Evolutionary conservation across 108 stramenopile genomes (phyloP).

Genomic region (Epipyxis sp.): DNA sequence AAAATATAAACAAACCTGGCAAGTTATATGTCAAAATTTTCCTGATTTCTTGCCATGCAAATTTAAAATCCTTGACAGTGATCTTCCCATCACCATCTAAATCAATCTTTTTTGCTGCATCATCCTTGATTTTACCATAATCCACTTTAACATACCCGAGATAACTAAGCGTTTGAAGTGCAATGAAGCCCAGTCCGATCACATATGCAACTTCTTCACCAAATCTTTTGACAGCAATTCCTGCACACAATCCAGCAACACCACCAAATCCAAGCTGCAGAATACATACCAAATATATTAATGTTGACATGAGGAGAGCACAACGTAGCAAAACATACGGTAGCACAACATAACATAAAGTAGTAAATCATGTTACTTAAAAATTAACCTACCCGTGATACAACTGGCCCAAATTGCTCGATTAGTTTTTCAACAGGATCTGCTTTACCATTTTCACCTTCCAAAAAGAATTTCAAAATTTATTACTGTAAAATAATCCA

Average conservation of each 20-base stretch:
- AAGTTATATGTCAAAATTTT: background rate
- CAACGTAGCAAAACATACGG: no score
- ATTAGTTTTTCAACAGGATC: background rate
- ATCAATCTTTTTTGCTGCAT: background rate
- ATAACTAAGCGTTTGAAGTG: background rate
- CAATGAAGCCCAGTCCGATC: background rate
- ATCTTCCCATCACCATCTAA: background rate
- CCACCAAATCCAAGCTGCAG: background rate
- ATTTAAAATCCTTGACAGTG: background rate
- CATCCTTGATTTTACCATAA: background rate
- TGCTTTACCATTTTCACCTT: no score
- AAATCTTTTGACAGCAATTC: background rate
- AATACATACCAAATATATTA: no score
- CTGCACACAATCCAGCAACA: background rate
- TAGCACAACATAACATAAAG: no score
- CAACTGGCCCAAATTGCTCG: background rate
- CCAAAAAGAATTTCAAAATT: no score
- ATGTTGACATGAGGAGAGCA: no score
- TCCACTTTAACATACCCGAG: background rate
- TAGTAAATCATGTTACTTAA: no score
- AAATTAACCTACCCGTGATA: no score
- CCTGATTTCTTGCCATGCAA: background rate
- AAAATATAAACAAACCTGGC: no score
- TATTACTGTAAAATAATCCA: no score
- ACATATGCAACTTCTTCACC: background rate